phyloP scores from a whole-genome alignment of 768 basidiomycete species.

The Boletus pseudopeckii region DNA sequence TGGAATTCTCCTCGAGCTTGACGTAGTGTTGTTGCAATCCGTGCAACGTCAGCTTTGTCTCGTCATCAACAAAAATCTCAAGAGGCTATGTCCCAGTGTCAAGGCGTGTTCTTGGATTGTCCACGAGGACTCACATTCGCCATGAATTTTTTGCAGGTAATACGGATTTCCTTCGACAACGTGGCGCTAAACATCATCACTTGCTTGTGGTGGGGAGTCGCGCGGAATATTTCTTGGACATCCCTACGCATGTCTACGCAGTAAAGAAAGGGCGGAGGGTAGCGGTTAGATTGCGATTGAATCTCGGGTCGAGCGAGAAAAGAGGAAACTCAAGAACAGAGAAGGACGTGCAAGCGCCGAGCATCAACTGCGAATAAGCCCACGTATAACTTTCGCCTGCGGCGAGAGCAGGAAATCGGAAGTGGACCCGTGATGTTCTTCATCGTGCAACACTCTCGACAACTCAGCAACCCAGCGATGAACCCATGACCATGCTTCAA shows the following conservation, averaged over 20 bases:
- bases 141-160: slow-evolving; percentile 99
- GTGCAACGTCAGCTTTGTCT: slow-evolving; percentile 96
- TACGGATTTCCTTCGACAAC: slow-evolving; percentile 91
- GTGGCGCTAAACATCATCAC: slow-evolving; percentile 99
- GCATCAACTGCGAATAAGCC: slow-evolving; percentile 9
- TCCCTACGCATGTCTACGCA: slow-evolving; percentile 98
- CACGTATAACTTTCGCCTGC: slow-evolving; percentile 17
- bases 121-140: slow-evolving; percentile 67
- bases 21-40: slow-evolving; percentile 99
- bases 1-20: slow-evolving; percentile 89
- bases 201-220: slow-evolving; percentile 99
- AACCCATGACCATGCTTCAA: slow-evolving; percentile 38
- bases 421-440: slow-evolving; percentile 34
- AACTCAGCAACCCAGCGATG: slow-evolving; percentile 35
- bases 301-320: slow-evolving; percentile 48
- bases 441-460: slow-evolving; percentile 34
- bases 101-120: neutral
- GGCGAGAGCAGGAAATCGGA: slow-evolving; percentile 36
- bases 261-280: slow-evolving; percentile 49
- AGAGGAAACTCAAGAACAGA: slow-evolving; percentile 47
- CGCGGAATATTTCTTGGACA: slow-evolving; percentile 99
- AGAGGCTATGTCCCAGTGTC: slow-evolving; percentile 63
- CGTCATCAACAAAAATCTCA: slow-evolving; percentile 99
- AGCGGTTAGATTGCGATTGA: slow-evolving; percentile 61
- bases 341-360: slow-evolving; percentile 13